A percentile compares a stretch with the other conserved stretches of the same genome.
Evolutionary conservation across 1,284 basidiomycete genomes (phyloP).

Genomic region (Polyporus tsugae): DNA sequence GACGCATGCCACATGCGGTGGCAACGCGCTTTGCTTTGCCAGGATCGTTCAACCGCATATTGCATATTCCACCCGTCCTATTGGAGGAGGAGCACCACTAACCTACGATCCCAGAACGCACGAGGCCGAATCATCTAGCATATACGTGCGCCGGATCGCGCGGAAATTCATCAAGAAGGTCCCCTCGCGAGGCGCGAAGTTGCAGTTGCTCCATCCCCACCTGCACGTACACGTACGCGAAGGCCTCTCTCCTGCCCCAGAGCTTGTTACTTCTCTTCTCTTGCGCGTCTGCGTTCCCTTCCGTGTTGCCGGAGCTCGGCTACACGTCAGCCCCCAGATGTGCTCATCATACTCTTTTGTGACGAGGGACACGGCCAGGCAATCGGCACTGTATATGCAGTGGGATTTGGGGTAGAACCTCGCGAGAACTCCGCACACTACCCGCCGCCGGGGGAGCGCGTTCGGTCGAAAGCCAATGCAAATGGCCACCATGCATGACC

Average conservation of each 20-base stretch:
- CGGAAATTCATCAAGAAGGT: conserved; percentile 1
- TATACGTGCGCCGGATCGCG: conserved; percentile 1
- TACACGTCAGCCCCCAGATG: background rate
- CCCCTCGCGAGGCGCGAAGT: conserved; percentile 8
- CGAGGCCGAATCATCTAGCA: background rate
- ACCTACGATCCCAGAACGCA: conserved; percentile 3
- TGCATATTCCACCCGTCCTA: background rate
- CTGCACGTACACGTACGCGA: conserved; percentile 2
- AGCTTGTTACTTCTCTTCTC: background rate
- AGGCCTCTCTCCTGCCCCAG: background rate
- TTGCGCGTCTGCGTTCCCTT: background rate
- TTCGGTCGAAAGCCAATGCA: background rate
- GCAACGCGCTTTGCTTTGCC: background rate
- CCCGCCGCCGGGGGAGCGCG: conserved; percentile 10
- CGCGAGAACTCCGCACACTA: conserved; percentile 24
- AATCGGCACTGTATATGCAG: conserved; percentile 6
- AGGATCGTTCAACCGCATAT: background rate
- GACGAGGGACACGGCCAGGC: background rate
- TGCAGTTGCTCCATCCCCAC: background rate
- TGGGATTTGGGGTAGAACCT: conserved; percentile 19
- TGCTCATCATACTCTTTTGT: background rate
- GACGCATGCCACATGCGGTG: background rate
- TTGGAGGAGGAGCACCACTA: background rate
- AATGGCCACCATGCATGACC: background rate
- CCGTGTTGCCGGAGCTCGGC: background rate